Base-by-base conservation (phyloP, 768 basidiomycete genomes). In the Phallus indusiatus region DNA sequence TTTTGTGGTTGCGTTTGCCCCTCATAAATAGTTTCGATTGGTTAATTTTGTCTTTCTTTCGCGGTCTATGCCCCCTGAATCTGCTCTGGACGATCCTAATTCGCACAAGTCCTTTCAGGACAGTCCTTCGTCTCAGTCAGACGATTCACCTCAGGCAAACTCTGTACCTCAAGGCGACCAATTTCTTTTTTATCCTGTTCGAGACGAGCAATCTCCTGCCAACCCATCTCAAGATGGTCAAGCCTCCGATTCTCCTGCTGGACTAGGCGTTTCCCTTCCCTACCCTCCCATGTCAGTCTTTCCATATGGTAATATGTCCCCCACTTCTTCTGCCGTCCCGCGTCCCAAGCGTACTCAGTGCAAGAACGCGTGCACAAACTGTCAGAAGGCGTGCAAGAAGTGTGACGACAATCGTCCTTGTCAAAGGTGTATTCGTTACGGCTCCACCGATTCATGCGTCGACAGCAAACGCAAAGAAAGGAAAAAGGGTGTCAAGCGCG, bases 401-500 rank as follows among this genome's bases (percentile, higher is more conserved):
- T 92, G 89, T 69, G 90, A 92, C 72, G 89, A 90, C 66, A 90
- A 87, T 65, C 81, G 93, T 63, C 93, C 93, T 61, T 96, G 94
- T 71, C 86, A 90, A 59, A 85, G 94, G 62, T 96, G 94, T 66
- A 85, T 92, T 67, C 92, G 89, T 74, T 94, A 94, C 65, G 91
- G 90, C 66, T 80, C 88, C 63, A 79, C 83, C 52, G 88, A 92
- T 68, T 86, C 88, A 67, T 96, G 94, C 68, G 76, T 90, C 64
- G 89, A 94, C 74, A 93, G 92, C 33, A 85, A 88, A 71, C 80
- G 93, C 70, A 95, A 94, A 76, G 92, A 95, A 74, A 81, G 92
- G 67, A 90, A 89, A 71, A 90, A 88, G 70, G 88, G 88, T 64
- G 79, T 89, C 65, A 91, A 90, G 76, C 75, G 88, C 68, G 88